Base-by-base conservation (phyloP, 2,329 filamentous ascomycete species). In the Penicillium expansum region DNA sequence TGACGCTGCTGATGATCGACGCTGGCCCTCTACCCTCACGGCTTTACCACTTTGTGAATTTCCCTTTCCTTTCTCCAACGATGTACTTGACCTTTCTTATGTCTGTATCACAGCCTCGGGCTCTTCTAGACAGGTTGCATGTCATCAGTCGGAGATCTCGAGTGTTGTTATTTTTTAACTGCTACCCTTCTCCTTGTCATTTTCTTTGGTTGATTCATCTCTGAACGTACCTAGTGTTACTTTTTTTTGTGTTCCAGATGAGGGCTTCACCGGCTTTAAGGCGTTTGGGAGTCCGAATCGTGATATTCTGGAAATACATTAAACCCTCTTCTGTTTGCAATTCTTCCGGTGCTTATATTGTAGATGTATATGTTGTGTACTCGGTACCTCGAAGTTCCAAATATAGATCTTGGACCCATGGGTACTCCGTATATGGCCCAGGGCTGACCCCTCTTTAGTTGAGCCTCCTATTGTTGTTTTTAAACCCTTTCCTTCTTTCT, bases 1-100 rank as follows among this genome's bases (percentile, higher is more conserved):
- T 68, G 66, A 73, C 66, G 68, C 63, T 67, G 59, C 68, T 70
- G 68, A 71, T 55, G 68, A 72, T 64, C 59, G 56, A 65, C 57
- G 56, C 62, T 62, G 61, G 54, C 56, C 56, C 61, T 60, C 62
- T 48, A 42, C 55, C 55, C 27, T 53, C 50, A 48, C 30, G 55
- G 55, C 48, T 45, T 50, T 51, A 60, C 56, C 53, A 57, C 44
- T 45, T 48, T 62, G 61, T 62, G 61, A 56, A 60, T 61, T 41
- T 45, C 32, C 53, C 51, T 57, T 59, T 27, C 42, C 58, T 54
- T 52, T 54, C 52, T 44, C 50, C 47, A 38, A 61, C 48, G 48
- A 63, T 66, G 62, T 65, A 66, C 61, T 63, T 44, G 57, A 62
- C 52, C 54, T 59, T 54, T 62, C 27, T 58, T 55, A 60, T 58